Percentiles rank a stretch among this genome's conserved stretches.
phyloP scores from a whole-genome alignment of 495 filamentous ascomycete species.

The Usnea hakonensis region DNA sequence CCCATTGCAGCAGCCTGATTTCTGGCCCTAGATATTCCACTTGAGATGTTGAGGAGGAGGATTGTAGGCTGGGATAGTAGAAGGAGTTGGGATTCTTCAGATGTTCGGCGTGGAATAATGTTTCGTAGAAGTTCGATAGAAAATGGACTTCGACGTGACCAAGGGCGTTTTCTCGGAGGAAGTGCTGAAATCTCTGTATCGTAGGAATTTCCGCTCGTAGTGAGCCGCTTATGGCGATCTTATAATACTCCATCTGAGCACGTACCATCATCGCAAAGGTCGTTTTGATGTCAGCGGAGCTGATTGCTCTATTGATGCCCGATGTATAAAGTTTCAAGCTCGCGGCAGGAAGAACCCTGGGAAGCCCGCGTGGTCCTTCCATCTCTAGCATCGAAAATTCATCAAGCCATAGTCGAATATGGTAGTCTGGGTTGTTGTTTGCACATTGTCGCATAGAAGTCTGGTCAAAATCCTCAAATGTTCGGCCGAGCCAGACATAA shows the following conservation, averaged over 20 bases:
- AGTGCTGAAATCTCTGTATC: not conserved
- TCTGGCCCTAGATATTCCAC: not conserved
- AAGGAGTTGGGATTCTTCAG: not conserved
- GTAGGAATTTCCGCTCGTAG: not conserved
- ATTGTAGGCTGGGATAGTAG: not conserved
- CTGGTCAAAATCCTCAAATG: not conserved
- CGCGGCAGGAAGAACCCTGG: not conserved
- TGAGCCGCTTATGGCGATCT: not conserved
- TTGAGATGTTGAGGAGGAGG: not conserved
- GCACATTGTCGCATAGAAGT: not conserved
- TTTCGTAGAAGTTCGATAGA: not conserved
- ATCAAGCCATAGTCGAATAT: not conserved
- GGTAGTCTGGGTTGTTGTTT: not conserved
- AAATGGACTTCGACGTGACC: not conserved
- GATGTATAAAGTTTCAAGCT: not conserved
- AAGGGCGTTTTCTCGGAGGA: not conserved
- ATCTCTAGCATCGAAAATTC: not conserved
- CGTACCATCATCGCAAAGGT: not conserved
- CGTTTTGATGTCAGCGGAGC: not conserved
- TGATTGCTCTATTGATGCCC: not conserved
- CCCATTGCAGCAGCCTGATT: not conserved
- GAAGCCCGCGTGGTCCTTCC: not conserved
- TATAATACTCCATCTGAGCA: not conserved
- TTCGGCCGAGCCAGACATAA: not conserved
- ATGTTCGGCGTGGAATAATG: not conserved